These are phyloP conservation scores for Calonectria crousiana DNA, from an alignment of 2,329 filamentous ascomycete species.

Conservation along the genomic window DNA sequence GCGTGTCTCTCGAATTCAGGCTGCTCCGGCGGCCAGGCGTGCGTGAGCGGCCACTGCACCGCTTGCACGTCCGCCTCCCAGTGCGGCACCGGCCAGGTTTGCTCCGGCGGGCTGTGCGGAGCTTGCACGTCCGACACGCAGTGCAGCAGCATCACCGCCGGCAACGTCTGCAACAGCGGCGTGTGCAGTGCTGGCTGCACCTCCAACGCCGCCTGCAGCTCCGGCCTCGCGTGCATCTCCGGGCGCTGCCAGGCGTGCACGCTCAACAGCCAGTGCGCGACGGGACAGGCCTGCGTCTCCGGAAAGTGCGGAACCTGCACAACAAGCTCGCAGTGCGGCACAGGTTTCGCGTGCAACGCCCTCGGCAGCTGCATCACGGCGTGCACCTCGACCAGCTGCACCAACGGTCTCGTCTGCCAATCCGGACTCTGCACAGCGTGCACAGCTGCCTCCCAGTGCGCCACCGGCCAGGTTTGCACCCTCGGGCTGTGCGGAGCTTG, in stretches of 20 bases:
- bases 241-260: constrained; percentile 18
- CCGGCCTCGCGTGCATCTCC: constrained; percentile 13
- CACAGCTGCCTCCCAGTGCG: constrained; percentile 16
- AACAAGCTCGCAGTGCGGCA: constrained; percentile 14
- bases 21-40: constrained; percentile 25
- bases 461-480: constrained; percentile 24
- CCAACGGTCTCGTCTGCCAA: constrained; percentile 11
- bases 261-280: background rate
- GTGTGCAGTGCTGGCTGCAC: constrained; percentile 3
- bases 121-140: constrained; percentile 20
- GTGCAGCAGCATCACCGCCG: constrained; percentile 9
- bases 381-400: constrained; percentile 13
- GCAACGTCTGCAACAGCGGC: constrained; percentile 24
- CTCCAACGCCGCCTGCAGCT: constrained; percentile 3
- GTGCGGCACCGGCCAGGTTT: constrained; percentile 19
- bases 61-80: constrained; percentile 16
- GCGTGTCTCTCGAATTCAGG: background rate
- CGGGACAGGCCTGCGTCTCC: constrained; percentile 15
- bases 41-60: constrained; percentile 2
- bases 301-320: constrained; percentile 20
- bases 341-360: constrained; percentile 5
- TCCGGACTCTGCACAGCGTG: constrained; percentile 21
- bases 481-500: constrained; percentile 16
- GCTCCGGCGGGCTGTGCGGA: constrained; percentile 7
- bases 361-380: background rate